Evolutionary conservation across 495 filamentous ascomycete species (phyloP), one percentile per base, ranked within the genome.

Genomic region (Penicillium waksmanii): DNA sequence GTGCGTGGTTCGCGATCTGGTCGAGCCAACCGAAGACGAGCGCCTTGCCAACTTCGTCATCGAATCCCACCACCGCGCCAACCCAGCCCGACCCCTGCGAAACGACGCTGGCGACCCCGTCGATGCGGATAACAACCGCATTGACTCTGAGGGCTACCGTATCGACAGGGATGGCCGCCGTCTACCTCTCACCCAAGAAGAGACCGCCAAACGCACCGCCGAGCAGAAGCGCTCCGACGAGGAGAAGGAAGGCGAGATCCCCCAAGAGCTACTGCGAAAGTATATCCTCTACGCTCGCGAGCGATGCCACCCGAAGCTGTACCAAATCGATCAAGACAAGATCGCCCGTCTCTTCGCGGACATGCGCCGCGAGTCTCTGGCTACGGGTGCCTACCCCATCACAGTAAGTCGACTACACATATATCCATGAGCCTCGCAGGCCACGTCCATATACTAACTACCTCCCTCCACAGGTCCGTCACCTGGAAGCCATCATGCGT

Each of bases 281-380:
- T 99, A 98, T 73, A 98, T 99, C 66, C 83, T 98, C 36, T 98
- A 97, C 69, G 93, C 96, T 2, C 84, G 96, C 23, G 94, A 98
- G 73, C 87, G 87, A 63, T 96, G 91, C 75, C 82, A 83, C 58
- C 96, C 96, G 34, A 97, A 98, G 73, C 81, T 99, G 36, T 94
- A 97, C 68, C 92, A 98, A 71, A 97, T 99, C 76, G 96, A 99
- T 67, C 91, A 96, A 70, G 96, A 98, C 71, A 99, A 99, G 77
- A 84, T 99, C 34, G 90, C 96, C 13, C 82, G 92, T 43, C 81
- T 99, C 3, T 99, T 97, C 70, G 91, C 92, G 7, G 96, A 99
- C 77, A 97, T 99, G 93, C 82, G 95, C 56, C 82, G 93, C 49
- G 95, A 99, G 75, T 90, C 85, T 34, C 75, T 97, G 50, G 93